Evolutionary conservation across 495 filamentous ascomycete genomes (phyloP).

Genomic region (Aspergillus egyptiacus): DNA sequence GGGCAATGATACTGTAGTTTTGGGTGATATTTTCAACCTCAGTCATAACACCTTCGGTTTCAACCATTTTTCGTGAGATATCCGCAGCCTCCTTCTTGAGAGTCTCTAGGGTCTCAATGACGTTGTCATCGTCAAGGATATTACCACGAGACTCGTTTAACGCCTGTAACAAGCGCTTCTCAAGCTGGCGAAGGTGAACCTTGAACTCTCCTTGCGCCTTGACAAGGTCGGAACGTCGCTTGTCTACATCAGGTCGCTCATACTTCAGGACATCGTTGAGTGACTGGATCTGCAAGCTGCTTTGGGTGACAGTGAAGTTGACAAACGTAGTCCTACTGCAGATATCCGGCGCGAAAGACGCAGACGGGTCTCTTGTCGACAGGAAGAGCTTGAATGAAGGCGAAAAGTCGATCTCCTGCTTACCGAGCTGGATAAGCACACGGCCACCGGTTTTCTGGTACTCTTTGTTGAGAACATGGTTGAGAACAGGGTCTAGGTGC

Average conservation of each 20-base stretch:
- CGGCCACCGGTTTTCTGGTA: constrained; percentile 99
- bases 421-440: constrained; percentile 95
- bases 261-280: constrained; percentile 95
- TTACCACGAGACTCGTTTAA: constrained; percentile 97
- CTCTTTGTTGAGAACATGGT: constrained; percentile 98
- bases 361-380: constrained; percentile 92
- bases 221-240: constrained; percentile 90
- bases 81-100: constrained; percentile 96
- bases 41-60: constrained; percentile 96
- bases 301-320: constrained; percentile 98
- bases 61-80: constrained; percentile 90
- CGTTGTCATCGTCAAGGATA: constrained; percentile 95
- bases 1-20: constrained; percentile 86
- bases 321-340: constrained; percentile 98
- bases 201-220: constrained; percentile 99
- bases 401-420: constrained; percentile 99
- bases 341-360: constrained; percentile 93
- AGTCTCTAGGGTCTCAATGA: constrained; percentile 96
- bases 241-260: constrained; percentile 96
- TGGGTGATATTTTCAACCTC: constrained; percentile 93
- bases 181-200: constrained; percentile 89
- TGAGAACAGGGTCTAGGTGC: constrained; percentile 92
- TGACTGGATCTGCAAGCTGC: constrained; percentile 95
- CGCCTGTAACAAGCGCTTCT: constrained; percentile 88
- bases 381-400: constrained; percentile 94